Evolutionary conservation across 1,284 basidiomycete species (phyloP).

Genomic region (Ganoderma lingzhi): DNA sequence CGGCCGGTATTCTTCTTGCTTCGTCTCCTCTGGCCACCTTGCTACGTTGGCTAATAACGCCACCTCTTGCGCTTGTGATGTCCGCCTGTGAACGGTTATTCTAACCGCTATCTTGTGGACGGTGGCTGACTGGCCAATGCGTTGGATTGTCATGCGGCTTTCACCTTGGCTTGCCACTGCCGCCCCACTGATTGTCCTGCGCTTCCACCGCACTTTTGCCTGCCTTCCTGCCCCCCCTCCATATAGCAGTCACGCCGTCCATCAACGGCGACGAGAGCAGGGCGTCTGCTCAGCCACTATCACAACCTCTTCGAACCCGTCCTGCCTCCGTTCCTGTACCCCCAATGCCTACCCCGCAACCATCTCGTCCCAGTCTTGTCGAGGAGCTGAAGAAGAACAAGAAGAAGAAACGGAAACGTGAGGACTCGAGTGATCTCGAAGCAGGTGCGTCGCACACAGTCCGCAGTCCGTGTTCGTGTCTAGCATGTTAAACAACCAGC

Average conservation of each 20-base stretch:
- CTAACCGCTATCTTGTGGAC: constrained; percentile 10
- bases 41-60: not conserved
- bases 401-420: constrained; percentile 87
- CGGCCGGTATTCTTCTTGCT: not conserved
- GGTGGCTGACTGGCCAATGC: not conserved
- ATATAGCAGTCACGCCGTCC: constrained; percentile 55
- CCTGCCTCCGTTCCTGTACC: constrained; percentile 48
- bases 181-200: not conserved
- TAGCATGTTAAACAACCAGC: not conserved
- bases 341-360: constrained; percentile 45
- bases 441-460: constrained; percentile 47
- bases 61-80: not conserved
- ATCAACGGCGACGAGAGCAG: constrained; percentile 56
- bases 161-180: not conserved
- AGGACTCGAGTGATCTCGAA: constrained; percentile 79
- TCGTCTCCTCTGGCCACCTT: not conserved
- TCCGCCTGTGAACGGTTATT: not conserved
- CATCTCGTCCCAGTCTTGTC: constrained; percentile 39
- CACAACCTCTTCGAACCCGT: constrained; percentile 45
- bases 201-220: not conserved
- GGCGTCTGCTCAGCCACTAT: constrained; percentile 43
- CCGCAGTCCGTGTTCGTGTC: not conserved
- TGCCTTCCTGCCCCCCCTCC: not conserved
- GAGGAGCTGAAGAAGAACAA: constrained; percentile 70
- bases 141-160: not conserved